These are phyloP conservation scores for Cercophora newfieldiana DNA, from an alignment of 495 filamentous ascomycete genomes.

Conservation along the genomic window DNA sequence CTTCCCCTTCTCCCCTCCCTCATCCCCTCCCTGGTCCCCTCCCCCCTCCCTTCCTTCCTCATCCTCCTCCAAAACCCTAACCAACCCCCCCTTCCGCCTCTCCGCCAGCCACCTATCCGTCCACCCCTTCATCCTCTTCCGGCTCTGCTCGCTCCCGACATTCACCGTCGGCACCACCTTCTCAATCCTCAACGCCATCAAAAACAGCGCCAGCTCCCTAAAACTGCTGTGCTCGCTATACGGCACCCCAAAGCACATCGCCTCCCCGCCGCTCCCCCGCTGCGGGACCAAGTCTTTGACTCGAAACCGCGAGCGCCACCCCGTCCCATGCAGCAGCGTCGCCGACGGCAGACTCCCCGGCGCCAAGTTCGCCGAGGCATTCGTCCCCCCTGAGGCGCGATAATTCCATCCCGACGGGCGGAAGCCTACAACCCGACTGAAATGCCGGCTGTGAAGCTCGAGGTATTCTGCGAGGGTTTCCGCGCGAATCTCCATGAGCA, in stretches of 20 bases:
- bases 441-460: conserved; percentile 61
- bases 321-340: conserved; percentile 68
- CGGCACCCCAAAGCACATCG: conserved; percentile 85
- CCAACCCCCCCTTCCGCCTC: conserved; percentile 76
- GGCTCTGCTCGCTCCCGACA: conserved; percentile 61
- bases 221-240: conserved; percentile 96
- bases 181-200: conserved; percentile 81
- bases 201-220: conserved; percentile 89
- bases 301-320: conserved; percentile 71
- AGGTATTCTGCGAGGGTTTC: conserved; percentile 90
- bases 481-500: conserved; percentile 83
- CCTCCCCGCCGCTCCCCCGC: conserved; percentile 72
- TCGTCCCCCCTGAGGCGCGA: conserved; percentile 48
- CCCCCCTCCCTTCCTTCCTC: no score
- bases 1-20: conserved; percentile 25
- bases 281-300: conserved; percentile 69
- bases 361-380: conserved; percentile 32
- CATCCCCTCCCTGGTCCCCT: no score
- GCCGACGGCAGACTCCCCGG: conserved; percentile 38
- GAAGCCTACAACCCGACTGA: conserved; percentile 86
- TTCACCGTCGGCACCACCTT: conserved; percentile 93
- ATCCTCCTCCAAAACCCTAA: conserved; percentile 48
- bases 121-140: conserved; percentile 89
- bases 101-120: conserved; percentile 85
- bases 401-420: conserved; percentile 92